Conservation (phyloP, 495 filamentous ascomycete genomes). For the Glonium stellatum region DNA sequence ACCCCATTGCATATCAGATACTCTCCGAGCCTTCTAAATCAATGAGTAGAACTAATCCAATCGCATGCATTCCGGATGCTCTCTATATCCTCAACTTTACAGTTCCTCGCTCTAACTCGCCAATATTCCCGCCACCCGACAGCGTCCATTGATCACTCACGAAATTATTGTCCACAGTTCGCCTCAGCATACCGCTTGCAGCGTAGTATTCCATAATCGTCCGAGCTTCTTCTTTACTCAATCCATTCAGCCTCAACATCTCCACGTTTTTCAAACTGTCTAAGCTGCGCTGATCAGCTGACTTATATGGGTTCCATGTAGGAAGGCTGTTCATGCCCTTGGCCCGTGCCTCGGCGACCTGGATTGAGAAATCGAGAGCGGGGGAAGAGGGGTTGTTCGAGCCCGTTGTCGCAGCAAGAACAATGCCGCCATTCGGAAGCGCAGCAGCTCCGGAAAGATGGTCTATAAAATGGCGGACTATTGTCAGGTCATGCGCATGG, state of each 20-base stretch:
- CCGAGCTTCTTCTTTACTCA: conserved; percentile 70
- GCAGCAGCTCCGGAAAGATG: conserved; percentile 51
- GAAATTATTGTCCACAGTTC: conserved; percentile 58
- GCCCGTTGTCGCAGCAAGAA: conserved; percentile 65
- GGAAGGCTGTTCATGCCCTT: conserved; percentile 40
- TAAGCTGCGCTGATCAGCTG: conserved; percentile 61
- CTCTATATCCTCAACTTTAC: conserved; percentile 29
- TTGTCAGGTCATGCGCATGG: conserved; percentile 77
- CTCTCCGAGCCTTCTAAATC: too few species aligned
- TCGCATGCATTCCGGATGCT: too few species aligned
- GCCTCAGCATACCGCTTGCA: conserved; percentile 68
- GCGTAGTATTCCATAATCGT: conserved; percentile 91
- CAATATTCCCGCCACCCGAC: conserved; percentile 72
- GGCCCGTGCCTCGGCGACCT: conserved; percentile 21
- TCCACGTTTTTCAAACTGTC: conserved; percentile 40
- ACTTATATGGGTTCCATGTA: conserved; percentile 53
- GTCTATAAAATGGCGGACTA: conserved; percentile 68
- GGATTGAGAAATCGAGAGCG: conserved; percentile 53
- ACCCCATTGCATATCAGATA: too few species aligned
- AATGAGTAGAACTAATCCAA: too few species aligned
- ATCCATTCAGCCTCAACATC: conserved; percentile 46
- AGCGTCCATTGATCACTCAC: conserved; percentile 83
- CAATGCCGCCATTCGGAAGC: conserved; percentile 70
- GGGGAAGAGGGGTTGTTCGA: conserved; percentile 57
- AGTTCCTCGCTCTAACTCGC: conserved; percentile 51